A percentile compares a stretch with the other conserved stretches of the same genome.
These are phyloP conservation scores for Chiua virens DNA, from an alignment of 768 basidiomycete genomes.

Conservation along the genomic window DNA sequence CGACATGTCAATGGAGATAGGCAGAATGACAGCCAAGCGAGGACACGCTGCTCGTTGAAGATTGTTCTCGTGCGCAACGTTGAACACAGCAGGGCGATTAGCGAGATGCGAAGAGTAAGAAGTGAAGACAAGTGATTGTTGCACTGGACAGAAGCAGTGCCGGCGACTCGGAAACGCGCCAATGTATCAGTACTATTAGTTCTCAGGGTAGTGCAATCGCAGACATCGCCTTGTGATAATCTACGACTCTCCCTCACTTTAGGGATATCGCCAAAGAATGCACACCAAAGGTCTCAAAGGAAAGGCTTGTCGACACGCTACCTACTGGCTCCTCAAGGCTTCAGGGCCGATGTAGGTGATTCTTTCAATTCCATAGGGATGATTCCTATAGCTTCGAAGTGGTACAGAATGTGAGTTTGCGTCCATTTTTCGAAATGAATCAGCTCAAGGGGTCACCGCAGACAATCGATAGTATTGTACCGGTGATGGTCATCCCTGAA, in stretches of 20 bases:
- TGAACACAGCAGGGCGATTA: neutral
- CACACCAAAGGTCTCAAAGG: no score
- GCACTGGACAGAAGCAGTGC: neutral
- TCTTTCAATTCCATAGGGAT: constrained; percentile 93
- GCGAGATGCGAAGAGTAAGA: neutral
- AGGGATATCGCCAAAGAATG: no score
- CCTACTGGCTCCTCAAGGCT: no score
- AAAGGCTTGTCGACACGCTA: no score
- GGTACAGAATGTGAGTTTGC: constrained; percentile 73
- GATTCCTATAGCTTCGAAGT: constrained; percentile 95
- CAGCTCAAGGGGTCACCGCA: constrained; percentile 28
- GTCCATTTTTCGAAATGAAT: neutral
- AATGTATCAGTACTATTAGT: no score
- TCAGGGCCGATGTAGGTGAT: no score
- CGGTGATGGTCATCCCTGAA: constrained; percentile 87
- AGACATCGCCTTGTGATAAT: no score
- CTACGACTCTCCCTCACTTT: no score
- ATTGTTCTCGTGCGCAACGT: constrained; percentile 2
- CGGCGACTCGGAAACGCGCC: neutral
- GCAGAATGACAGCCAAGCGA: constrained; percentile 7
- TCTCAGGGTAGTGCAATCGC: no score
- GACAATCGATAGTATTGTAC: constrained; percentile 93
- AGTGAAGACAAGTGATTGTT: constrained; percentile 34
- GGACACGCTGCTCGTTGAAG: constrained; percentile 3
- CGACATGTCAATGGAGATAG: constrained; percentile 54